Base-by-base conservation (phyloP, 495 filamentous ascomycete species). In the Lophiostoma macrostomum region DNA sequence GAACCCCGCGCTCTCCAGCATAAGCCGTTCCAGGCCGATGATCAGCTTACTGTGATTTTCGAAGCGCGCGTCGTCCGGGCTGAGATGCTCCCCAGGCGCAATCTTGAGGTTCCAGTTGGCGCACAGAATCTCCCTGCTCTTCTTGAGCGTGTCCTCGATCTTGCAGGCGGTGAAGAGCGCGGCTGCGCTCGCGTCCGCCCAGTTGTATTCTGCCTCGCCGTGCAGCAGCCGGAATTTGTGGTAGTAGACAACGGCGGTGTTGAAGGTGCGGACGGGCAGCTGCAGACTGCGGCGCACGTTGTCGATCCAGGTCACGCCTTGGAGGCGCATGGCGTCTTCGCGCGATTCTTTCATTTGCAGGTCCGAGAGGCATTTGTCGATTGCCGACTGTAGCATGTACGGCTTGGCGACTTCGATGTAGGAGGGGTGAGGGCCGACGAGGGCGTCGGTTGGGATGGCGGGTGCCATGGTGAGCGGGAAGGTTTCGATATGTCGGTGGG, bases 111-210 rank as follows among this genome's bases (percentile, higher is more conserved):
- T 97, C 72, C 91, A 87, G 3, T 86, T 84, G 5, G 90, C 90
- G 53, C 88, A 93, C 4, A 96, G 74, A 50, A 98, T 93, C 46
- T 98, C 93, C 41, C 81, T 81, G 14, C 89, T 95, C 72, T 97
- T 97, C 72, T 98, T 97, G 38, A 97, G 75, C 1, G 93, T 97
- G 66, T 98, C 93, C 64, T 98, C 93, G 36, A 91, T 90, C 69
- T 98, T 98, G 78, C 91, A 96, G 29, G 90, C 90, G 14, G 86
- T 84, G 62, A 97, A 91, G 25, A 98, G 74, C 24, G 88, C 82
- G 11, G 93, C 91, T 0, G 90, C 80, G 3, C 90, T 88, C 4
- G 89, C 90, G 67, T 97, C 93, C 79, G 85, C 43, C 32, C 44
- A 61, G 27, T 58, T 60, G 68, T 91, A 90, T 51, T 89, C 86